Evolutionary conservation across 1,284 basidiomycete species (phyloP), one percentile per base, ranked within the genome.

Genomic region (Cryptococcus sp.): DNA sequence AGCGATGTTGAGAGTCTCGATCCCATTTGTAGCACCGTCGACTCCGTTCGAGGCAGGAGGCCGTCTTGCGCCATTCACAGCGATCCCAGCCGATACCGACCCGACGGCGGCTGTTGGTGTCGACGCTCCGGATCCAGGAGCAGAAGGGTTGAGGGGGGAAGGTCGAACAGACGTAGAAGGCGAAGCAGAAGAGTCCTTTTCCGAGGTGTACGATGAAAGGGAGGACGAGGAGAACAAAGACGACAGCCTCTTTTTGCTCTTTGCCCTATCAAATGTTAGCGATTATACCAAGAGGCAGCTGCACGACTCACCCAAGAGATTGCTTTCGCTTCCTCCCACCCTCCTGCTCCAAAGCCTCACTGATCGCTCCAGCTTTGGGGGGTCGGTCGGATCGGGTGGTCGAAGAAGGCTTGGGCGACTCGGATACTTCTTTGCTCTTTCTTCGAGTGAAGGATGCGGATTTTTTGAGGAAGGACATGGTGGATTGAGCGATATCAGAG

Each of bases 201-300:
- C 52, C 5, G 49, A 42, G 25, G 43, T 44, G 41, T 48, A 53
- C 6, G 63, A 59, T 11, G 62, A 54, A 3, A 62, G 44, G 7
- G 60, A 60, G 1, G 58, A 61, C 2, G 58, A 63, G 14, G 59
- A 63, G 58, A 71, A 69, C 14, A 71, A 47, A 9, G 65, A 65
- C 0, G 65, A 66, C 2, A 71, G 50, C 16, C 66, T 53, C 45
- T 60, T 63, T 37, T 62, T 55, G 11, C 62, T 56, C 51, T 68
- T 69, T 10, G 35, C 33, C 3, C 65, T 63, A 50, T 3, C 3
- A 23, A 11, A 22, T 19, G 31, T n/a, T n/a, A n/a, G n/a, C n/a
- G 35, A 7, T 21, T 5, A 14, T n/a, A 37, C 5, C 26, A 14
- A 34, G 23, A 16, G 28, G 28, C 28, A 31, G 7, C 7, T 31